phyloP scores from a whole-genome alignment of 2,329 filamentous ascomycete genomes.

The Rhinocladiella similis region DNA sequence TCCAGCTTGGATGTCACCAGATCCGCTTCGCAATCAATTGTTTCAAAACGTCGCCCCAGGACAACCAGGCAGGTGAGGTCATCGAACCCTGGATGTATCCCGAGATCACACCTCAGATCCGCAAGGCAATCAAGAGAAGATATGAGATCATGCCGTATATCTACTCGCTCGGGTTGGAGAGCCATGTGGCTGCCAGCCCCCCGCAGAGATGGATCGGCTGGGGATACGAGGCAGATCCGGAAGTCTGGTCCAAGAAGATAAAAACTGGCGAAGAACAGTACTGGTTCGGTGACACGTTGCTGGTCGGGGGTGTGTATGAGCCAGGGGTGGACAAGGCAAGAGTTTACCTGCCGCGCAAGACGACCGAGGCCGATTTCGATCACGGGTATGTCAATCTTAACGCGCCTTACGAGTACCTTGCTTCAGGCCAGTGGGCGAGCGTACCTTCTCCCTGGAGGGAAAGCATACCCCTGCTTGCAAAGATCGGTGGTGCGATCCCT shows the following conservation, averaged over 20 bases:
- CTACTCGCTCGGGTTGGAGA: conserved; percentile 64
- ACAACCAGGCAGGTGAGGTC: conserved; percentile 68
- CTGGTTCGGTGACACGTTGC: conserved; percentile 68
- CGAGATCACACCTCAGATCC: conserved; percentile 62
- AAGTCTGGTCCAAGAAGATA: conserved; percentile 63
- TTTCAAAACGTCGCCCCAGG: conserved; percentile 68
- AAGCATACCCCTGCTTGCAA: conserved; percentile 58
- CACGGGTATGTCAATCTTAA: conserved; percentile 65
- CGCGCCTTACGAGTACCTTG: conserved; percentile 58
- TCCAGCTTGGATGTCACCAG: conserved; percentile 70
- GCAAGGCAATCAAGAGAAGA: conserved; percentile 66
- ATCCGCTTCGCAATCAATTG: conserved; percentile 75
- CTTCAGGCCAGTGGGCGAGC: conserved; percentile 55
- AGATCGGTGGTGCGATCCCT: conserved; percentile 55
- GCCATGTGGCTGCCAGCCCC: conserved; percentile 61
- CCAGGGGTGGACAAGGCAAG: conserved; percentile 54
- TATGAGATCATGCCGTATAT: conserved; percentile 73
- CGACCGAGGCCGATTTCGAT: conserved; percentile 40
- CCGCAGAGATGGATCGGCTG: conserved; percentile 73
- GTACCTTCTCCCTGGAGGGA: conserved; percentile 52
- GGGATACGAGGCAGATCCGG: conserved; percentile 67
- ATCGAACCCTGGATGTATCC: conserved; percentile 80
- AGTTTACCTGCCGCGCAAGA: conserved; percentile 51
- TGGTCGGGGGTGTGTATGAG: conserved; percentile 69
- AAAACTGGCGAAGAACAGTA: conserved; percentile 69